Evolutionary conservation across 2,329 filamentous ascomycete genomes (phyloP).

Genomic region (Alternaria arborescens): DNA sequence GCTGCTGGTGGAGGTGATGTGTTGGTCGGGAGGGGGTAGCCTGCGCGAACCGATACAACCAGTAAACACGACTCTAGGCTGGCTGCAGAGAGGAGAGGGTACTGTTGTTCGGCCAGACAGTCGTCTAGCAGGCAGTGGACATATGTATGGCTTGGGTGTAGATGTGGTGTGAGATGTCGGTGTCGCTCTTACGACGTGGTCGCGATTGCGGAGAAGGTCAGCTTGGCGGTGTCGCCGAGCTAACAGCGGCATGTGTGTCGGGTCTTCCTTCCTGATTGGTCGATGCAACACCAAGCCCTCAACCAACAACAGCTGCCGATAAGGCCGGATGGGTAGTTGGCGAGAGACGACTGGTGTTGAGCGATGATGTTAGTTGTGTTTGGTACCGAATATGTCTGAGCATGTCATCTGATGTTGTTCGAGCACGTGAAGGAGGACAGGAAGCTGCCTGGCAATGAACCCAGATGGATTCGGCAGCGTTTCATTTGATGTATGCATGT

Average conservation of each 20-base stretch:
- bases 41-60: conserved; percentile 50
- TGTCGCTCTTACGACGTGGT: conserved; percentile 32
- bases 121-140: conserved; percentile 50
- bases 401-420: conserved; percentile 21
- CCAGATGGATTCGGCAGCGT: conserved; percentile 32
- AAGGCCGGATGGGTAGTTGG: conserved; percentile 34
- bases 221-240: conserved; percentile 31
- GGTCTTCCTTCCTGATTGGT: conserved; percentile 38
- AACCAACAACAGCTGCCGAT: conserved; percentile 42
- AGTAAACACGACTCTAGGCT: conserved; percentile 52
- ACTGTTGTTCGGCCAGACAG: conserved; percentile 51
- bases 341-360: conserved; percentile 39
- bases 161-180: conserved; percentile 35
- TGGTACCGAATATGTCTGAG: conserved; percentile 17
- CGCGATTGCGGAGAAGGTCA: conserved; percentile 39
- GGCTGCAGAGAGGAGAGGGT: conserved; percentile 52
- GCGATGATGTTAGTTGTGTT: conserved; percentile 24
- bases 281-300: conserved; percentile 22
- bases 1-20: conserved; percentile 34
- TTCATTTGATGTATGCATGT: conserved; percentile 30
- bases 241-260: conserved; percentile 38
- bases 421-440: conserved; percentile 30
- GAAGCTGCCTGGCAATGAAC: conserved; percentile 33
- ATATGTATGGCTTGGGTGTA: conserved; percentile 31
- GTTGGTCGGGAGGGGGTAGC: conserved; percentile 43